Evolutionary conservation across 2,329 filamentous ascomycete genomes (phyloP).

Genomic region (Apiospora pterosperma): DNA sequence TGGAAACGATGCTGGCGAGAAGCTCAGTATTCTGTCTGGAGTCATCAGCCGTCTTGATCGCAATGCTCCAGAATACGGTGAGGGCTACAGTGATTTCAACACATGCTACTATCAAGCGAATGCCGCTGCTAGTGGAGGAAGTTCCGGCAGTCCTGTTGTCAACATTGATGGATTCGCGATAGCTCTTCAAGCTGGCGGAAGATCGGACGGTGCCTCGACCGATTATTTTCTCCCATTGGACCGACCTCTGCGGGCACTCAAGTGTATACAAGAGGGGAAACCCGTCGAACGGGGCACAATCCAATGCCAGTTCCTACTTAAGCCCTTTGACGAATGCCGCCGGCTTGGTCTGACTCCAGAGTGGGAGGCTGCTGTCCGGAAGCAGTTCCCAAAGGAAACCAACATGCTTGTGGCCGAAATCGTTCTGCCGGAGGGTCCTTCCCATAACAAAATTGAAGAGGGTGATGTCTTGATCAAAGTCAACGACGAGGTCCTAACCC

Average conservation of each 20-base stretch:
- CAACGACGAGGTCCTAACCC: conserved; percentile 87
- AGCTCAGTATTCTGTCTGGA: conserved; percentile 94
- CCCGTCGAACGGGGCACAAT: conserved; percentile 90
- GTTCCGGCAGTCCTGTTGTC: conserved; percentile 96
- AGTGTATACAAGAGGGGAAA: conserved; percentile 75
- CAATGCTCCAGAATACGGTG: conserved; percentile 96
- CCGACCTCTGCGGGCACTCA: conserved; percentile 79
- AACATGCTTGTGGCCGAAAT: conserved; percentile 98
- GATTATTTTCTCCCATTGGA: conserved; percentile 97
- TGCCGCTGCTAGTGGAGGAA: conserved; percentile 92
- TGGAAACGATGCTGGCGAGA: conserved; percentile 97
- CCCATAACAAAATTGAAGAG: conserved; percentile 82
- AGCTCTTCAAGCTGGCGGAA: conserved; percentile 88
- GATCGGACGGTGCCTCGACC: conserved; percentile 91
- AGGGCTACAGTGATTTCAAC: conserved; percentile 98
- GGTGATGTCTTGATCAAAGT: conserved; percentile 92
- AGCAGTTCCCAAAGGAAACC: conserved; percentile 85
- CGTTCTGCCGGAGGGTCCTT: conserved; percentile 85
- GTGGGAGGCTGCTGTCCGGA: conserved; percentile 82
- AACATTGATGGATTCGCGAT: conserved; percentile 92
- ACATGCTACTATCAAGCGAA: conserved; percentile 96
- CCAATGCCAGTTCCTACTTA: conserved; percentile 94
- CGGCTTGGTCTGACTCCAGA: conserved; percentile 79
- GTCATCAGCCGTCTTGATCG: conserved; percentile 95
- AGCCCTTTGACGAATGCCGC: conserved; percentile 95